phyloP scores from a whole-genome alignment of 2,329 filamentous ascomycete genomes.

The Microcyclospora tardicrescens region DNA sequence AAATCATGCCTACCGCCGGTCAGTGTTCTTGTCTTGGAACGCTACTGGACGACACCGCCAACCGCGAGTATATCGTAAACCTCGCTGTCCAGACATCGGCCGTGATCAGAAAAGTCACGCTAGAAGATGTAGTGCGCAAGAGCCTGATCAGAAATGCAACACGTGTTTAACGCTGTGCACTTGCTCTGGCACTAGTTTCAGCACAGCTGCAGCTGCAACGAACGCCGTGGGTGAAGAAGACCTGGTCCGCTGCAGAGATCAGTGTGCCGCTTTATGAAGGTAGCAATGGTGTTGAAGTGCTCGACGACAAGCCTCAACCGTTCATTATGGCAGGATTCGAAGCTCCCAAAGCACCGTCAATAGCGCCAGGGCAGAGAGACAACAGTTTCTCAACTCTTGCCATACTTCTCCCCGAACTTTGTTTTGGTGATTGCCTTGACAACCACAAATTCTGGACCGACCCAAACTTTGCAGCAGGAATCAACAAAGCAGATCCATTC shows the following conservation, averaged over 20 bases:
- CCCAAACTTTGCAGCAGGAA: background rate
- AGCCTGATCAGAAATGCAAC: no score
- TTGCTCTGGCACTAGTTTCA: conserved; percentile 15
- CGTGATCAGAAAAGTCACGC: no score
- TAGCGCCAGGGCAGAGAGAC: background rate
- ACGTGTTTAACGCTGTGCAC: conserved; percentile 15
- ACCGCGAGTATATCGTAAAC: no score
- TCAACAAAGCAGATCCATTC: conserved; percentile 5
- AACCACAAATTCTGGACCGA: conserved; percentile 4
- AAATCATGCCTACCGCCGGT: no score
- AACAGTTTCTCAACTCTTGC: conserved; percentile 6
- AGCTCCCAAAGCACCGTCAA: background rate
- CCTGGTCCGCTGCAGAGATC: no score
- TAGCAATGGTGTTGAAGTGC: background rate
- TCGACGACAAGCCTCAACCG: no score
- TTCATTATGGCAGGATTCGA: conserved; percentile 2
- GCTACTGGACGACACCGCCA: no score
- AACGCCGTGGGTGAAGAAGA: conserved; percentile 15
- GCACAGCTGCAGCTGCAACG: conserved; percentile 16
- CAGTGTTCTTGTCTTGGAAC: no score
- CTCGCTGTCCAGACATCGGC: no score
- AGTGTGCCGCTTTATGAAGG: conserved; percentile 2
- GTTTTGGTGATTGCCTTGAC: conserved; percentile 6
- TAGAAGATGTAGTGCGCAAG: conserved; percentile 6
- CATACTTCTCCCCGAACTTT: conserved; percentile 7